Evolutionary conservation across 1,284 basidiomycete species (phyloP).

Genomic region (Phenoliferia sp.): DNA sequence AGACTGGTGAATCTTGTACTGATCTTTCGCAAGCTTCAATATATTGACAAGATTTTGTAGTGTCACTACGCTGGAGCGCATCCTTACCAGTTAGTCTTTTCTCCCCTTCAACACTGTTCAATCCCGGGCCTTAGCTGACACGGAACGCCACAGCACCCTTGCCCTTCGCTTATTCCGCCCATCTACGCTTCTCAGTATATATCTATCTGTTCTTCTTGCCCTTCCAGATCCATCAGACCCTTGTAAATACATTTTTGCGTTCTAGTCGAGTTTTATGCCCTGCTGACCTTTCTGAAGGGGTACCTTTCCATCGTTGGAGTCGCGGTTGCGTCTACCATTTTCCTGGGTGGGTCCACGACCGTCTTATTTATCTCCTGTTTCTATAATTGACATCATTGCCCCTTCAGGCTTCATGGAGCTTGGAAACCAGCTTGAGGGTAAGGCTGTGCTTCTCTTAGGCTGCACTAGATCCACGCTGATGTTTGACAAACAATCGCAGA

Average conservation of each 20-base stretch:
- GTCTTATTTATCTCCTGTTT: no score
- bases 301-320: neutral
- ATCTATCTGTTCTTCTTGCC: neutral
- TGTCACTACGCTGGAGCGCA: slow-evolving; percentile 44
- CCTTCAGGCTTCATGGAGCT: neutral
- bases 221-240: neutral
- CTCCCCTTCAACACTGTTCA: no score
- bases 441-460: no score
- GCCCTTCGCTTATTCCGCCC: slow-evolving; percentile 59
- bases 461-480: no score
- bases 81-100: slow-evolving; percentile 40
- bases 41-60: no score
- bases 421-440: neutral
- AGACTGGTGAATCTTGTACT: no score
- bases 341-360: no score
- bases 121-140: slow-evolving; percentile 56
- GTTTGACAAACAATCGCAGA: no score
- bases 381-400: no score
- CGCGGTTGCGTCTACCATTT: neutral
- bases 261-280: neutral
- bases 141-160: slow-evolving; percentile 43
- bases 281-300: neutral
- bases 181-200: neutral
- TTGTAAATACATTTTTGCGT: neutral
- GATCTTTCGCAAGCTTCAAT: no score